Conservation (phyloP, 116 monocot genomes). For the Zostera marina region DNA sequence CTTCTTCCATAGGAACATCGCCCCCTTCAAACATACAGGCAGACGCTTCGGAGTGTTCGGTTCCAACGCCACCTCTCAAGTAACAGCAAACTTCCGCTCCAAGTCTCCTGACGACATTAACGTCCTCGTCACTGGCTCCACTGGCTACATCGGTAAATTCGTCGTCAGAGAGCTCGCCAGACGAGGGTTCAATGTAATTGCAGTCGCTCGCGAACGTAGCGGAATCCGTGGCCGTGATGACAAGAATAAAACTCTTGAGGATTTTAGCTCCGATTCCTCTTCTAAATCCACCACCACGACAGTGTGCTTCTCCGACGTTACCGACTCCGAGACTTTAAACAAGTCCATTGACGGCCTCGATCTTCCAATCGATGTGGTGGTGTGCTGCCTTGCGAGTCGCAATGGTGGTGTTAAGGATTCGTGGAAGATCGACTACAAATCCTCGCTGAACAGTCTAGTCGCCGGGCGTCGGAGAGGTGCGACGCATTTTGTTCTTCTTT, state of each 20-base stretch:
- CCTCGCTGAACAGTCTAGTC: constrained; percentile 49
- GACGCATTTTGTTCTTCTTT: constrained; percentile 79
- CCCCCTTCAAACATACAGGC: too few species aligned
- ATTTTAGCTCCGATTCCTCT: constrained; percentile 4
- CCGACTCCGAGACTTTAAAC: constrained; percentile 32
- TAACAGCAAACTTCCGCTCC: constrained; percentile 19
- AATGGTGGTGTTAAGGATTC: constrained; percentile 72
- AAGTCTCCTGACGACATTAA: constrained; percentile 28
- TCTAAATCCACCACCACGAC: constrained; percentile 17
- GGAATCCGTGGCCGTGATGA: constrained; percentile 38
- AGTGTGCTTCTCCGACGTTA: constrained; percentile 90
- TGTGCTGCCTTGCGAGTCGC: constrained; percentile 92
- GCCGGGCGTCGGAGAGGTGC: constrained; percentile 54
- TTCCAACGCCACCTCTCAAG: not conserved
- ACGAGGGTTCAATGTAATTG: constrained; percentile 54
- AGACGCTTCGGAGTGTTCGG: not conserved
- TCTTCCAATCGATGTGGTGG: constrained; percentile 43
- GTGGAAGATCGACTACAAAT: constrained; percentile 68
- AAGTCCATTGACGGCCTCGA: constrained; percentile 23
- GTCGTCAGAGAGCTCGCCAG: constrained; percentile 64
- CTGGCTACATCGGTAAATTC: constrained; percentile 83
- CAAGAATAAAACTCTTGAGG: constrained; percentile 13
- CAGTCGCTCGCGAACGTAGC: constrained; percentile 50
- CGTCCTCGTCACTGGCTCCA: constrained; percentile 65
- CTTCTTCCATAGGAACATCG: not conserved